Evolutionary conservation across 345 rosid genomes (phyloP).

Genomic region (Boechera stricta): DNA sequence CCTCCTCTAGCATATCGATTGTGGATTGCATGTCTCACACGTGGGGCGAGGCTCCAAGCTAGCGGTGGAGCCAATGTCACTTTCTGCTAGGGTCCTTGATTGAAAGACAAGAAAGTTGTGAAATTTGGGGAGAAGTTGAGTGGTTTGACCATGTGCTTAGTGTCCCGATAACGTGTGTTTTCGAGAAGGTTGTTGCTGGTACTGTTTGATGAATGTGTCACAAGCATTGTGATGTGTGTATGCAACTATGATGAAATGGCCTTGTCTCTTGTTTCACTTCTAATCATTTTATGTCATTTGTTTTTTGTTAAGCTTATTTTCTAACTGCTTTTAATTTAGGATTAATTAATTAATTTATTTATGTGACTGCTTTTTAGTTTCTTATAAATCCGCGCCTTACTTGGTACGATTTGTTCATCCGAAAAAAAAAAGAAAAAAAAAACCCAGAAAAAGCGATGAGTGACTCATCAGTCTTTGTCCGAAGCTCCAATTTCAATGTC

Average conservation of each 20-base stretch:
- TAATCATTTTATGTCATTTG: too few species aligned
- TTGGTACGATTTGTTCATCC: not conserved
- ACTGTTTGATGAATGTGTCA: constrained; percentile 42
- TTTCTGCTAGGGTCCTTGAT: not conserved
- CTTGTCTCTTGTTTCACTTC: too few species aligned
- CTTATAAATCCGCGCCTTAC: not conserved
- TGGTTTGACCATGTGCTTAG: not conserved
- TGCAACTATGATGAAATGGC: too few species aligned
- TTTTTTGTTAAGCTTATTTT: too few species aligned
- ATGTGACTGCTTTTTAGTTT: too few species aligned
- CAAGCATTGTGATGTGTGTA: too few species aligned
- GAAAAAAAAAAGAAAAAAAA: not conserved
- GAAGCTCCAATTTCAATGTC: constrained; percentile 42
- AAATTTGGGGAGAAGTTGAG: not conserved
- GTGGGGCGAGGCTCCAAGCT: not conserved
- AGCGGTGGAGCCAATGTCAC: not conserved
- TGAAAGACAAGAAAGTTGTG: not conserved
- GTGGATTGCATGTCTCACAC: not conserved
- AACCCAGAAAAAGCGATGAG: constrained; percentile 45
- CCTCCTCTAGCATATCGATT: too few species aligned
- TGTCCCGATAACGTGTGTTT: not conserved
- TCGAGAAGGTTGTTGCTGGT: constrained; percentile 6
- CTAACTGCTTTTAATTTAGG: too few species aligned
- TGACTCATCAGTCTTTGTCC: constrained; percentile 23
- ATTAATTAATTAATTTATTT: too few species aligned